Evolutionary conservation across 1,284 basidiomycete genomes (phyloP).

Genomic region (Flammula alnicola): DNA sequence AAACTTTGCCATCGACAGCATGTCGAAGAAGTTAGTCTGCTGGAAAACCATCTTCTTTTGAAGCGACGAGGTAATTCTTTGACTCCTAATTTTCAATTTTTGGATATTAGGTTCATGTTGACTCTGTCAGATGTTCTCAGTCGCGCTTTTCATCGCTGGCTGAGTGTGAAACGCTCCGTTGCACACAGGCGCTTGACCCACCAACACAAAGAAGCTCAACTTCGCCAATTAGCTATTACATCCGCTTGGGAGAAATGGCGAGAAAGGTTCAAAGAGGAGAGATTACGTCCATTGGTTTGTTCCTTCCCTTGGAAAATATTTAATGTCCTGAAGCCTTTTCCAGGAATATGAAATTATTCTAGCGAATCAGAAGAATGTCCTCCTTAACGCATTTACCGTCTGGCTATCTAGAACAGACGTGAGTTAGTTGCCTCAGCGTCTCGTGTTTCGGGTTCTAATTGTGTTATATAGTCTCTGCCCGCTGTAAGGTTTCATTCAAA

Average conservation of each 20-base stretch:
- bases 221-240: conserved; percentile 53
- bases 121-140: conserved; percentile 59
- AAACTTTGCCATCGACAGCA: conserved; percentile 62
- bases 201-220: conserved; percentile 64
- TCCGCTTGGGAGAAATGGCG: conserved; percentile 78
- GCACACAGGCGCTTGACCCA: conserved; percentile 61
- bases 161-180: conserved; percentile 57
- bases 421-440: conserved; percentile 18
- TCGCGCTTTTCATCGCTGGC: conserved; percentile 73
- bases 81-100: neutral
- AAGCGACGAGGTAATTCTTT: conserved; percentile 66
- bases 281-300: conserved; percentile 66
- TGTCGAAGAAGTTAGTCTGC: conserved; percentile 70
- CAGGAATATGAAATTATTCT: conserved; percentile 66
- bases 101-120: neutral
- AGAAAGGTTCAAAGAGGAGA: conserved; percentile 65
- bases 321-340: conserved; percentile 5
- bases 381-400: conserved; percentile 68
- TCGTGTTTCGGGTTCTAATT: conserved; percentile 8
- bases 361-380: conserved; percentile 59
- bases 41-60: conserved; percentile 80
- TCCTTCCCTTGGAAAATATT: neutral
- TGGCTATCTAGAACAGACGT: conserved; percentile 80
- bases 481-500: conserved; percentile 74
- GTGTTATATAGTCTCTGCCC: conserved; percentile 63